These are phyloP conservation scores for Platanthera guangdongensis DNA, from an alignment of 106 monocot species.

Conservation along the genomic window DNA sequence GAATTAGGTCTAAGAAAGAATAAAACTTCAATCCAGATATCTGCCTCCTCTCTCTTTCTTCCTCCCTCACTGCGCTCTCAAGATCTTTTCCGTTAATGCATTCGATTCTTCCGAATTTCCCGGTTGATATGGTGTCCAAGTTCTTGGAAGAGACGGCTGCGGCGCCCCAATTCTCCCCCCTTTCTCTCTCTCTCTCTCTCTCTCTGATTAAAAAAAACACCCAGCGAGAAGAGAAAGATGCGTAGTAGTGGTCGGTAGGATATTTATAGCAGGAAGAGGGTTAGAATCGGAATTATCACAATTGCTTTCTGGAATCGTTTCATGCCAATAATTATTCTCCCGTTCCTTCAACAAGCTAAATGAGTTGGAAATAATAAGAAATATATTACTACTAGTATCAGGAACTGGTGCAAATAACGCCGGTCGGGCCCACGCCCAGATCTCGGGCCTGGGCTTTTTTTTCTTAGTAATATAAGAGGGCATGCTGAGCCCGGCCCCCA, in stretches of 20 bases:
- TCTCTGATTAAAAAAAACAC: conserved; percentile 4
- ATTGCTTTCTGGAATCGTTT: neutral
- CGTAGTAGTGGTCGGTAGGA: neutral
- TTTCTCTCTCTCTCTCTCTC: conserved; percentile 4
- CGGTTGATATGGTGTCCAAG: neutral
- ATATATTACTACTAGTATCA: too few relatives aligned
- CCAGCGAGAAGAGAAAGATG: conserved; percentile 5
- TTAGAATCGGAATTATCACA: neutral
- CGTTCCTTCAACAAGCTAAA: too few relatives aligned
- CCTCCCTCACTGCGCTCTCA: neutral
- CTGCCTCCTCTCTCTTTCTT: neutral
- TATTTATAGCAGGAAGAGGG: conserved; percentile 19
- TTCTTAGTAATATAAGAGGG: too few relatives aligned
- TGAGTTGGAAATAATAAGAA: too few relatives aligned
- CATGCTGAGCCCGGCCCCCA: too few relatives aligned
- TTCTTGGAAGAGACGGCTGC: neutral
- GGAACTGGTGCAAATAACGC: too few relatives aligned
- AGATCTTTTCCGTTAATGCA: neutral
- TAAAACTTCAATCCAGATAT: neutral
- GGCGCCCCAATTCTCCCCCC: neutral
- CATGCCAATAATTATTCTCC: neutral
- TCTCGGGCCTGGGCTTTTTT: too few relatives aligned
- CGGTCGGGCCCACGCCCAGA: too few relatives aligned
- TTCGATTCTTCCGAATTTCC: conserved; percentile 4
- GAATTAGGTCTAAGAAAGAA: conserved; percentile 6